Conservation (phyloP, 495 filamentous ascomycete genomes). For the Aspergillus diversus region DNA sequence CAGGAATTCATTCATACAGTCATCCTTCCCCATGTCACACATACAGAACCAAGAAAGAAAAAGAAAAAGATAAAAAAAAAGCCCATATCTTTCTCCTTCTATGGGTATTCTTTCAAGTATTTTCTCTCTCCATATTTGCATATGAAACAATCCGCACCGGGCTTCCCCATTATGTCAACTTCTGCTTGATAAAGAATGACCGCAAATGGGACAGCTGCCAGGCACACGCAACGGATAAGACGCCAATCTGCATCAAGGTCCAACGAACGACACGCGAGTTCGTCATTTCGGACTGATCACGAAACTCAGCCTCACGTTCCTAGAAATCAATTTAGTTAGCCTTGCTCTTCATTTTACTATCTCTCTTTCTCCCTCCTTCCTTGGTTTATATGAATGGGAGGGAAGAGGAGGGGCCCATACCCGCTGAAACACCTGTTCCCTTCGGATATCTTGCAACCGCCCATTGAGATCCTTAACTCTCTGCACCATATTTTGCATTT, state of each 20-base stretch:
- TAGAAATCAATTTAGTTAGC: constrained; percentile 34
- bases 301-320: constrained; percentile 98
- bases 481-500: constrained; percentile 88
- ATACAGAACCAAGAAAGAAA: not conserved
- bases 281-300: constrained; percentile 93
- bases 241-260: constrained; percentile 85
- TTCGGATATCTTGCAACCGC: constrained; percentile 82
- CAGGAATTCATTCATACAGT: constrained; percentile 9
- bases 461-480: constrained; percentile 89
- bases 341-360: not conserved
- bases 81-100: not conserved
- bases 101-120: not conserved
- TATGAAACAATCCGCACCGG: too few species aligned
- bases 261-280: constrained; percentile 93
- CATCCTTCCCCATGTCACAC: not conserved
- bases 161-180: constrained; percentile 64
- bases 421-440: constrained; percentile 95
- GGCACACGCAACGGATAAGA: constrained; percentile 90
- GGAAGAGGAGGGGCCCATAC: constrained; percentile 55
- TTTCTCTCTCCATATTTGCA: not conserved
- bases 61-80: not conserved
- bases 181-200: constrained; percentile 99
- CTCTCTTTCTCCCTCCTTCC: not conserved
- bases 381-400: not conserved
- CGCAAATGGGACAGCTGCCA: constrained; percentile 96